These are phyloP conservation scores for Nigrospora oryzae DNA, from an alignment of 2,329 filamentous ascomycete species.

Conservation along the genomic window DNA sequence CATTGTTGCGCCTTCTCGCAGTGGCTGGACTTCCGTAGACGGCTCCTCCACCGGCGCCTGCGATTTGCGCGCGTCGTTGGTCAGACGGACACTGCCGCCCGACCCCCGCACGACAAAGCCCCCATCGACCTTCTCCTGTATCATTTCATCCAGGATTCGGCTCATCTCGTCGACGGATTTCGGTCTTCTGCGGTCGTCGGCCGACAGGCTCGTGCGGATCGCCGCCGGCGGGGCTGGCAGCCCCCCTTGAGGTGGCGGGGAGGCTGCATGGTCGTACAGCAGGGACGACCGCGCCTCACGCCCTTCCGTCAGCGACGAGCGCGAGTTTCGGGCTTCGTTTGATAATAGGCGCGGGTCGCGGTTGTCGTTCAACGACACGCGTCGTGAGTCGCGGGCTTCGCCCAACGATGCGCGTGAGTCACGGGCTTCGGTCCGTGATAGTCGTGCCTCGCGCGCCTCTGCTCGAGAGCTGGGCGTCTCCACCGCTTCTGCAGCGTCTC, in stretches of 20 bases:
- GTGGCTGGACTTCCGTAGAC: conserved; percentile 25
- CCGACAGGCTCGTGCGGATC: conserved; percentile 18
- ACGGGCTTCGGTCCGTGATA: conserved; percentile 13
- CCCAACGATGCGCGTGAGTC: too few species aligned
- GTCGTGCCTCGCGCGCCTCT: conserved; percentile 7
- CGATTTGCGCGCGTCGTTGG: conserved; percentile 31
- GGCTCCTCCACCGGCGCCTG: conserved; percentile 26
- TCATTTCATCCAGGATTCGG: conserved; percentile 91
- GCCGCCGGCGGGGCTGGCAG: conserved; percentile 19
- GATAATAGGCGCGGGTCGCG: conserved; percentile 12
- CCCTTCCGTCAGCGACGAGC: not conserved
- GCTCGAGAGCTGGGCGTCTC: conserved; percentile 15
- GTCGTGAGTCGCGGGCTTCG: too few species aligned
- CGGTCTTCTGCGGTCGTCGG: conserved; percentile 44
- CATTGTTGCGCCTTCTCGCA: conserved; percentile 24
- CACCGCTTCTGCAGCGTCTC: conserved; percentile 63
- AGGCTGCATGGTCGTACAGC: conserved; percentile 20
- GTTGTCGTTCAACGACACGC: too few species aligned
- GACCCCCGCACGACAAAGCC: conserved; percentile 61
- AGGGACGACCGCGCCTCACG: conserved; percentile 18
- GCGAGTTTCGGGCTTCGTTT: not conserved
- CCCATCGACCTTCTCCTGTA: conserved; percentile 74
- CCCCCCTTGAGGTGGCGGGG: conserved; percentile 20
- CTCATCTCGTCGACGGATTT: conserved; percentile 88
- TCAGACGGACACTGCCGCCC: conserved; percentile 58